Conservation (phyloP, 2,329 filamentous ascomycete genomes). For the Colletotrichum zoysiae region DNA sequence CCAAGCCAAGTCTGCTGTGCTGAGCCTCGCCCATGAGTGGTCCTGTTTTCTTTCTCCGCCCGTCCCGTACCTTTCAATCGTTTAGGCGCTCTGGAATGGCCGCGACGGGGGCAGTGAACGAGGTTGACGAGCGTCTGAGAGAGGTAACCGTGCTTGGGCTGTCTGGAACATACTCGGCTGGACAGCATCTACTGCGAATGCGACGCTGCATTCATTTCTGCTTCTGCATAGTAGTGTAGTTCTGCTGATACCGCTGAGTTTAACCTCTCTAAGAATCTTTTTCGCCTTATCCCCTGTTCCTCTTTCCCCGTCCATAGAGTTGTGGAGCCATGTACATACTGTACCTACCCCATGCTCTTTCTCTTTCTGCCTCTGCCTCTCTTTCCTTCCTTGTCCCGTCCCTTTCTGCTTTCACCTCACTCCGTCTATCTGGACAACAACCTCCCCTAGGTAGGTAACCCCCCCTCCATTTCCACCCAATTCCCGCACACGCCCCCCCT, state of each 20-base stretch:
- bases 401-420: neutral
- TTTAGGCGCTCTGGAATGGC: slow-evolving; percentile 35
- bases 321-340: slow-evolving; percentile 15
- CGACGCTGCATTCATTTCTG: neutral
- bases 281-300: slow-evolving; percentile 6
- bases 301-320: slow-evolving; percentile 21
- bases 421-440: neutral
- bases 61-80: slow-evolving; percentile 30
- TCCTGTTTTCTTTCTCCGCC: slow-evolving; percentile 25
- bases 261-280: slow-evolving; percentile 34
- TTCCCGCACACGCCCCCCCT: slow-evolving; percentile 19
- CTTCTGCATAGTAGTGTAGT: neutral
- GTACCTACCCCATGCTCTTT: slow-evolving; percentile 14
- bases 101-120: slow-evolving; percentile 13
- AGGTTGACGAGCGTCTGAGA: slow-evolving; percentile 13
- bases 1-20: slow-evolving; percentile 21
- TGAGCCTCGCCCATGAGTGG: slow-evolving; percentile 31
- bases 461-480: neutral
- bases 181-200: slow-evolving; percentile 28
- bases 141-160: slow-evolving; percentile 11
- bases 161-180: slow-evolving; percentile 13
- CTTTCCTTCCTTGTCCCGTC: too few relatives aligned
- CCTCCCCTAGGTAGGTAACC: neutral
- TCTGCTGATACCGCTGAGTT: slow-evolving; percentile 17
- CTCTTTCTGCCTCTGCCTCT: neutral